Percentiles rank a stretch among this genome's conserved stretches.
Conservation (phyloP, 1,139 yeast species). For the Barnettozyma hawaiiensis region DNA sequence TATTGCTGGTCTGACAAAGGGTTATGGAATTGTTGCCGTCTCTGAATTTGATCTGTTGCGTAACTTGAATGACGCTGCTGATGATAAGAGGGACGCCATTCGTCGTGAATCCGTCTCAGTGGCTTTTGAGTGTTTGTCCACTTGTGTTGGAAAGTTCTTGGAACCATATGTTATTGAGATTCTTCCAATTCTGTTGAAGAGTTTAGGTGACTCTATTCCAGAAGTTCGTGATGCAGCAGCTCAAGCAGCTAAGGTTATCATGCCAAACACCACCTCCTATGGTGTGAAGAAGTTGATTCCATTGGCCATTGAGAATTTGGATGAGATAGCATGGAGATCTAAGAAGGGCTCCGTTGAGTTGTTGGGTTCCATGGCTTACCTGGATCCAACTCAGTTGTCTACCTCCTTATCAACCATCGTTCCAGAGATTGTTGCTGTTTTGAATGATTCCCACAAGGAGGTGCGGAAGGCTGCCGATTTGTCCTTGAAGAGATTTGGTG, state of each 20-base stretch:
- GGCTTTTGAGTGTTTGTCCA: slow-evolving; percentile 80
- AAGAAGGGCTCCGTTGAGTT: slow-evolving; percentile 96
- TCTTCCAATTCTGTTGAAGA: slow-evolving; percentile 71
- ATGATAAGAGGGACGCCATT: slow-evolving; percentile 70
- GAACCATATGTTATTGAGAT: slow-evolving; percentile 94
- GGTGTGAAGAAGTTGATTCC: slow-evolving; percentile 93
- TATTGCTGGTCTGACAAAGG: slow-evolving; percentile 86
- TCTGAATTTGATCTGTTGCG: slow-evolving; percentile 74
- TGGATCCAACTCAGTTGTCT: slow-evolving; percentile 91
- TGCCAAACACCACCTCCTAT: slow-evolving; percentile 86
- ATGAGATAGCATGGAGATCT: slow-evolving; percentile 92
- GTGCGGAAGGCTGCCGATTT: slow-evolving; percentile 93
- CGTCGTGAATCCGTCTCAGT: slow-evolving; percentile 87
- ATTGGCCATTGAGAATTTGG: slow-evolving; percentile 76
- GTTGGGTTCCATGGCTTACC: slow-evolving; percentile 95
- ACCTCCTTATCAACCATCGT: slow-evolving; percentile 83
- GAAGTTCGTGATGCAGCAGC: slow-evolving; percentile 91
- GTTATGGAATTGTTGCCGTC: slow-evolving; percentile 76
- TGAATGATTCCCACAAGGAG: slow-evolving; percentile 93
- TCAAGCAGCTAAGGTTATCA: slow-evolving; percentile 78
- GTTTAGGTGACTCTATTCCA: slow-evolving; percentile 76
- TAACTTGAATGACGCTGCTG: slow-evolving; percentile 76
- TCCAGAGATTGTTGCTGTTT: slow-evolving; percentile 93
- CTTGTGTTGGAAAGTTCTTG: slow-evolving; percentile 64
- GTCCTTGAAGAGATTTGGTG: slow-evolving; percentile 87